A percentile compares a stretch with the other conserved stretches of the same genome.
phyloP scores from a whole-genome alignment of 176 grass and related monocot genomes.

The Puccinellia tenuiflora region DNA sequence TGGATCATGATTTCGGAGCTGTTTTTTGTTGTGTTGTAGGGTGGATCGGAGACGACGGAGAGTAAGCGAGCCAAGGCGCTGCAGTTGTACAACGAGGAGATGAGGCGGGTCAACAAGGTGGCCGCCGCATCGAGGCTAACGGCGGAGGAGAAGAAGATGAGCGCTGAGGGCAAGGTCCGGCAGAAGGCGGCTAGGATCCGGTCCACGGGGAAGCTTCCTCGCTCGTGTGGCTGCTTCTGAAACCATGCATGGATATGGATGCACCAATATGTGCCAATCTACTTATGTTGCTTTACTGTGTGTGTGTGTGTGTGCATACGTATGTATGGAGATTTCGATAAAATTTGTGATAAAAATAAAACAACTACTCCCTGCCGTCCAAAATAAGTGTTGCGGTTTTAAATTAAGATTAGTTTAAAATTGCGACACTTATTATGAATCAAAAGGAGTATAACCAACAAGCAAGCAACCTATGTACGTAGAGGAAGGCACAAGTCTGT shows the following conservation, averaged over 20 bases:
- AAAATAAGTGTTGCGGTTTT: no score
- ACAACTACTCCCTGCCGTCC: no score
- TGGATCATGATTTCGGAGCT: background rate
- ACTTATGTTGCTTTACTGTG: background rate
- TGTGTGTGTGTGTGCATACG: no score
- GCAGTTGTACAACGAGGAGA: constrained; percentile 46
- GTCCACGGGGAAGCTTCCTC: constrained; percentile 30
- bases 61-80: constrained; percentile 29
- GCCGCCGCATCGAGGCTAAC: constrained; percentile 25
- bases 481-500: no score
- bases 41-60: constrained; percentile 34
- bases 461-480: no score
- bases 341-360: no score
- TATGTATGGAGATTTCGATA: no score
- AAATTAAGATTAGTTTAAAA: no score
- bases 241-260: background rate
- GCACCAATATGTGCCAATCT: background rate
- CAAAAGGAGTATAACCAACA: no score
- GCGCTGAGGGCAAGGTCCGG: constrained; percentile 37
- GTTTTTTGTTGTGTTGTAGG: constrained; percentile 7
- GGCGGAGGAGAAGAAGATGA: constrained; percentile 45
- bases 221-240: constrained; percentile 45
- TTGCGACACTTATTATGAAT: no score
- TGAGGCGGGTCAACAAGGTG: constrained; percentile 51
- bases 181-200: constrained; percentile 54